Evolutionary conservation across 169 alveolate genomes (phyloP).

Genomic region (Eimeria acervulina): DNA sequence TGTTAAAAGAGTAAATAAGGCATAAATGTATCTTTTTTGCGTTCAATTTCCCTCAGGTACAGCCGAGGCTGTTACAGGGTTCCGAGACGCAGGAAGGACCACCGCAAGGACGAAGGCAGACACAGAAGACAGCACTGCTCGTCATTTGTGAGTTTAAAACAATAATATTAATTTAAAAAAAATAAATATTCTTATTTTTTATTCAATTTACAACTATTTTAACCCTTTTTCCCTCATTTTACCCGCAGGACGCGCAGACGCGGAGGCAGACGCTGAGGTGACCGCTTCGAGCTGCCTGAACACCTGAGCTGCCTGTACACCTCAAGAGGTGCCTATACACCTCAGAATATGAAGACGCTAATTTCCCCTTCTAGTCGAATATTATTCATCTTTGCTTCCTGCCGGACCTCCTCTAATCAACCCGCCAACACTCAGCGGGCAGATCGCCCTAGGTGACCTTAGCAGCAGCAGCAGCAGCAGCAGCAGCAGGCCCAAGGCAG

Average conservation of each 20-base stretch:
- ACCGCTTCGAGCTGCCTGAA: neutral
- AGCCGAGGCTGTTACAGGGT: slow-evolving; percentile 74
- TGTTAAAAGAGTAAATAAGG: too few relatives aligned
- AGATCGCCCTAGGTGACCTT: too few relatives aligned
- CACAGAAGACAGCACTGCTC: neutral
- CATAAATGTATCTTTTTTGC: neutral
- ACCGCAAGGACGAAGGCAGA: slow-evolving; percentile 78
- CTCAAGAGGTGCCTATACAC: too few relatives aligned
- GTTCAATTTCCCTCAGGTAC: slow-evolving; percentile 9
- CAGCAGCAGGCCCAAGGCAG: too few relatives aligned
- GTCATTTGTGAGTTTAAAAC: neutral
- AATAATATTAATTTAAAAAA: too few relatives aligned
- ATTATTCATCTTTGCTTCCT: too few relatives aligned
- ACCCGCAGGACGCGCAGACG: neutral
- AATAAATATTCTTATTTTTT: too few relatives aligned
- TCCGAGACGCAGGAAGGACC: slow-evolving; percentile 67
- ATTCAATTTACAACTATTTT: neutral
- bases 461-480: neutral
- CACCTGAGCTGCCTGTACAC: too few relatives aligned
- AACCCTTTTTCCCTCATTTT: neutral
- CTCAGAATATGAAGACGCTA: too few relatives aligned
- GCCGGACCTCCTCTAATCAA: too few relatives aligned
- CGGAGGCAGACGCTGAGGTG: slow-evolving; percentile 14
- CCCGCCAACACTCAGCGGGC: too few relatives aligned
- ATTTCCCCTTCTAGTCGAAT: too few relatives aligned